Evolutionary conservation across 768 basidiomycete genomes (phyloP), one percentile per base, ranked within the genome.

Genomic region (Nidula microcarpa): DNA sequence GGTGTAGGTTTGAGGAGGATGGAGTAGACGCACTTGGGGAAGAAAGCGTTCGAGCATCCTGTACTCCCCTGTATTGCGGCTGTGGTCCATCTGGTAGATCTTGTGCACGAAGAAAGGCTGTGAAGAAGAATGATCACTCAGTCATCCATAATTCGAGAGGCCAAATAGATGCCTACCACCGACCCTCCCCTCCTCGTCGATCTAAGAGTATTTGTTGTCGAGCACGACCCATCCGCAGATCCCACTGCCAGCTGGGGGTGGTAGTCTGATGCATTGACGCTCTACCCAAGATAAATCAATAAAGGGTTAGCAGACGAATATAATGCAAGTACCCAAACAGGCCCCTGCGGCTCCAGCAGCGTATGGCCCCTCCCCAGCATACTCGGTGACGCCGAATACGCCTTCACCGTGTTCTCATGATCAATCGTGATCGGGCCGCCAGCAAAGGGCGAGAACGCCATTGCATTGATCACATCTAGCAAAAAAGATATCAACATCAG

Each of bases 81-180:
- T 93, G 61, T 91, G 93, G 68, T 98, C 96, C 50, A 98, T 77
- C 62, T 91, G 89, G 61, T 84, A 97, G 14, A 96, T 76, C 66
- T 83, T 86, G 65, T 91, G 86, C 13, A 84, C 75, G 56, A 92
- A 83, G 61, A 89, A 87, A 0, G 89, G 87, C 87, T 91, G 55
- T 5, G 17, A 16, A 16, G 14, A 33, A 45, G 16, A 10, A 46
- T n/a, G n/a, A 46, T 46, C 44, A 46, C 23, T 30, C 33, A 44
- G 23, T 10, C 13, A 33, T 10, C 36, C 43, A 17, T 45, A 35
- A 36, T 17, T 41, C 39, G 39, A 33, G 30, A 56, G 4, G 43
- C 43, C n/a, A 47, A 47, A 23, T 36, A 53, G 32, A 10, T 34
- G 73, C 88, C 54, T 63, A 91, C 89, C 44, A 90, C 86, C 1